Base-by-base conservation (phyloP, 2,329 filamentous ascomycete species). In the Hypoxylon rubiginosum region DNA sequence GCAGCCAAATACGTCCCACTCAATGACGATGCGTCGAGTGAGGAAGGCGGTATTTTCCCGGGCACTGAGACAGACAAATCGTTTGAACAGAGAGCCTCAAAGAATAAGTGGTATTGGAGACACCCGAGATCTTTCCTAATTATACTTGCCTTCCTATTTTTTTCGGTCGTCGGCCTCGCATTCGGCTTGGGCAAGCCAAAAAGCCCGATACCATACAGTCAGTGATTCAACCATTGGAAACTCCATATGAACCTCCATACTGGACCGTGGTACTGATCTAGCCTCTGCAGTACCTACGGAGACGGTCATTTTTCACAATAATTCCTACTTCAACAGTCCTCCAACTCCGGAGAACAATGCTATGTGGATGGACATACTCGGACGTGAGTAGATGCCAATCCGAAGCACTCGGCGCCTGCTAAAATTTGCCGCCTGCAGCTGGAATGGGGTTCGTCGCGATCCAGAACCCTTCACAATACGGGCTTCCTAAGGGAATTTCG, bases 351-450 rank as follows among this genome's bases (percentile, higher is more conserved):
- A 36, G 13, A 36, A 36, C 15, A 6, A 36, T 36, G 34, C 34
- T 15, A 36, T 36, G 34, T 36, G 34, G 41, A 45, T 45, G 41
- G 19, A 45, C 19, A 11, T 45, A 21, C 41, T 45, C 41, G 41
- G 41, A 45, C n/a, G 41, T 45, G 9, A 45, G 41, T 45, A 17
- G 21, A 45, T 45, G 41, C n/a, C 8, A 45, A 45, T 21, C 41
- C 9, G 41, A 21, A 45, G 41, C 11, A 17, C n/a, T 8, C 21
- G n/a, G n/a, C n/a, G 9, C 41, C 10, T 45, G 13, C 34, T 36
- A 36, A 36, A 3, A 10, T 15, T n/a, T n/a, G n/a, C n/a, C n/a
- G n/a, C n/a, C 13, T 4, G 11, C 13, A 36, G 34, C 34, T 36
- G 34, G 34, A 36, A 36, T 36, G 34, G 34, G 34, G 11, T 36